Base-by-base conservation (phyloP, 768 basidiomycete species). In the Tylopilus vinaceipallidus region DNA sequence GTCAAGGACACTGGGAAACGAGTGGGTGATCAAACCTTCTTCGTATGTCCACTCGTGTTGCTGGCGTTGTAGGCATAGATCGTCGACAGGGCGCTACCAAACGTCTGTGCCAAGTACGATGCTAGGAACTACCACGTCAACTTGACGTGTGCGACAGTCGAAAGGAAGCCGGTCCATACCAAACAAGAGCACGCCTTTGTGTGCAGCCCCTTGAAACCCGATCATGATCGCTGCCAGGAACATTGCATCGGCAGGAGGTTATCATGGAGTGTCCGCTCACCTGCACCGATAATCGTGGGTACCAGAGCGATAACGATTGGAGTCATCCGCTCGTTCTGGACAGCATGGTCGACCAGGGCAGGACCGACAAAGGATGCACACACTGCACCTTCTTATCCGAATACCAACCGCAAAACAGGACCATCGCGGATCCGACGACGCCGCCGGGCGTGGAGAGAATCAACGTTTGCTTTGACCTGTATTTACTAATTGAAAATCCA, bases 61-160 rank as follows among this genome's bases (percentile, higher is more conserved):
- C 77, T 78, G 7, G 82, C 80, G 45, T 84, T 83, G 55, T 81
- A 84, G 0, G 83, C 81, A 49, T 84, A 84, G 11, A 84, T 71
- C 0, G 77, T 74, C 0, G 82, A 77, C 10, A 86, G 63, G 0
- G 80, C 78, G 43, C 78, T 80, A 6, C 82, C 82, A 47, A 81
- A 86, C 3, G 79, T 79, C n/a, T 74, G 72, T 24, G 75, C 68
- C 26, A 81, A 62, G 48, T 81, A 81, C 10, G 69, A 68, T 29
- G 71, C 81, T 82, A 47, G 13, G 20, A 22, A n/a, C 29, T 19
- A 33, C 24, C 19, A n/a, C n/a, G n/a, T 32, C 20, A 24, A 29
- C 39, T 49, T 38, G 49, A 26, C 33, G 43, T n/a, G 45, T 17
- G 34, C 27, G 33, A 16, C 20, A 37, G 19, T 10, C 4, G 4